A percentile compares a stretch with the other conserved stretches of the same genome.
These are phyloP conservation scores for Dendrobium catenatum DNA, from an alignment of 106 monocot species.

Conservation along the genomic window DNA sequence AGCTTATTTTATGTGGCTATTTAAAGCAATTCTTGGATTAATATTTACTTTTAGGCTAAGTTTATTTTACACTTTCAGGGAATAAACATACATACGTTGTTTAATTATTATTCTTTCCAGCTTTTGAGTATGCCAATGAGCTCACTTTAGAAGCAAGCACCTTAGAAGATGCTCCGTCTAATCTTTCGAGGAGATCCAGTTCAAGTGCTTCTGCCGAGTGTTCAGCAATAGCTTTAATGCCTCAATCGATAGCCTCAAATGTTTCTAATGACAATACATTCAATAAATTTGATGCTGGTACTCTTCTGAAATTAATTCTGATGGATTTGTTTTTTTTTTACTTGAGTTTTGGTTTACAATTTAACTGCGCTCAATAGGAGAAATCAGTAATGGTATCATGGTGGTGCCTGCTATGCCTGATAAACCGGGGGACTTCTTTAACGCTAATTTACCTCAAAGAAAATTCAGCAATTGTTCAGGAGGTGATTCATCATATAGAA, in stretches of 20 bases:
- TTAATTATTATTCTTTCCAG: conserved; percentile 29
- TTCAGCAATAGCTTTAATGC: conserved; percentile 29
- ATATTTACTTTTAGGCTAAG: not conserved
- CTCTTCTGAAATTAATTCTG: conserved; percentile 7
- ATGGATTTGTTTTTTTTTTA: not conserved
- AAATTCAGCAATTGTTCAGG: conserved; percentile 9
- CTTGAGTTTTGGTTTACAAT: conserved; percentile 1
- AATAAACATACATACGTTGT: not conserved
- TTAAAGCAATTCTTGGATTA: not conserved
- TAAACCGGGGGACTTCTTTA: conserved; percentile 20
- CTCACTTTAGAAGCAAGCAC: conserved; percentile 25
- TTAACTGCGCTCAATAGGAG: conserved; percentile 12
- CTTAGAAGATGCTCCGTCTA: conserved; percentile 12
- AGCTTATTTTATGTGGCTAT: not conserved
- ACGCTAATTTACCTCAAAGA: conserved; percentile 4
- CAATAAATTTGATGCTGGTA: conserved; percentile 38
- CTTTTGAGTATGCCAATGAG: conserved; percentile 43
- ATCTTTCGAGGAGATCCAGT: conserved; percentile 11
- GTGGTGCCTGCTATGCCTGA: conserved; percentile 17
- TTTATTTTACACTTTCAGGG: not conserved
- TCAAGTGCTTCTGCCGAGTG: conserved; percentile 37
- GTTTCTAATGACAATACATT: conserved; percentile 47
- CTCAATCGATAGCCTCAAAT: conserved; percentile 57
- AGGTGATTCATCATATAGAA: conserved; percentile 17
- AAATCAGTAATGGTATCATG: conserved; percentile 19